Conservation (phyloP, 176 grass and related monocot genomes). For the Pontederia crassipes region DNA sequence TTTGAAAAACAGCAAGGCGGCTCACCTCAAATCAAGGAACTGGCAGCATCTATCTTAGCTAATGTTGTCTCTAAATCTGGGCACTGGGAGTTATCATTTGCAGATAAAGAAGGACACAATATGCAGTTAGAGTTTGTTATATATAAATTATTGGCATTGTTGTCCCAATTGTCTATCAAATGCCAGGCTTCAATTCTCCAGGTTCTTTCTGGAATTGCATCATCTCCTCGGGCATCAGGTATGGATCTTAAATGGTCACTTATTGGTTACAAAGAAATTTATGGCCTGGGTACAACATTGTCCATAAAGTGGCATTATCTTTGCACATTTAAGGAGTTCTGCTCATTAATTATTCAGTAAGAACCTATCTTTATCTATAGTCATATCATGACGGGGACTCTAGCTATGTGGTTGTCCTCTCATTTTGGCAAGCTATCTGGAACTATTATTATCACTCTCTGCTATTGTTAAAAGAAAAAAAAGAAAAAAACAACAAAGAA, state of each 20-base stretch:
- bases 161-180: slow-evolving; percentile 1
- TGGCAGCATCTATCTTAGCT: slow-evolving; percentile 8
- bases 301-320: no score
- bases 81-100: slow-evolving; percentile 12
- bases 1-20: not conserved
- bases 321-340: no score
- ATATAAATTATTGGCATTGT: not conserved
- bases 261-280: no score
- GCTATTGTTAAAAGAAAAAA: no score
- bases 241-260: not conserved
- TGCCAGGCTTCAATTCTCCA: slow-evolving; percentile 15
- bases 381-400: no score
- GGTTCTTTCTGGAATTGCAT: slow-evolving; percentile 17
- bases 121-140: slow-evolving; percentile 14
- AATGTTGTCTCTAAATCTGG: slow-evolving; percentile 10
- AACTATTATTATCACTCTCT: no score
- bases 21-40: slow-evolving; percentile 2
- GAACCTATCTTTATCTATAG: no score
- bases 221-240: slow-evolving; percentile 13
- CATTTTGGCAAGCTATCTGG: no score
- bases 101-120: slow-evolving; percentile 12
- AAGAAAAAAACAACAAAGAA: no score
- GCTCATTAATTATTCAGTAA: no score
- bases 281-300: no score
- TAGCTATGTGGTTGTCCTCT: no score